Conservation (phyloP, 352 stramenopile species). For the Pythium folliculosum region DNA sequence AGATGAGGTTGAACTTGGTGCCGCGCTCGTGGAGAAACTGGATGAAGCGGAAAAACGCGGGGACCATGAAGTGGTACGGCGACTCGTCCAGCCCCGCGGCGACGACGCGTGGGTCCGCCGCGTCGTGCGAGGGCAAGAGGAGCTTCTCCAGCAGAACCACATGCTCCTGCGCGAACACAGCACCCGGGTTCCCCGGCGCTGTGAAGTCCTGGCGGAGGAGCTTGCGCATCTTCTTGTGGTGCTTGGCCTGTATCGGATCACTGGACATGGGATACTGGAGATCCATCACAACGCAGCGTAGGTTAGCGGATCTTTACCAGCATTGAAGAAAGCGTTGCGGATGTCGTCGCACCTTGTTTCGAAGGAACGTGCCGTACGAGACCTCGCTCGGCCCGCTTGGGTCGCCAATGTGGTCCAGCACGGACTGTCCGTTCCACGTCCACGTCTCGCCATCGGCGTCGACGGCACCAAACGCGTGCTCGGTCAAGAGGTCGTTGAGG, state of each 20-base stretch:
- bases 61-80: conserved; percentile 63
- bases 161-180: conserved; percentile 47
- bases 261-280: conserved; percentile 56
- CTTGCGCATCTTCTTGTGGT: conserved; percentile 69
- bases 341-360: conserved; percentile 54
- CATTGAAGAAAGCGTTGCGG: too few relatives aligned
- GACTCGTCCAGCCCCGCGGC: conserved; percentile 44
- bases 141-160: conserved; percentile 49
- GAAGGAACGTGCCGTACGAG: conserved; percentile 68
- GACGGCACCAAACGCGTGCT: conserved; percentile 47
- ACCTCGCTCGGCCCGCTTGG: conserved; percentile 21
- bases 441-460: conserved; percentile 34
- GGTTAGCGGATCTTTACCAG: too few relatives aligned
- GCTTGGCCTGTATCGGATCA: conserved; percentile 43
- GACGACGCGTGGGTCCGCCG: conserved; percentile 21
- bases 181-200: conserved; percentile 43
- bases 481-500: conserved; percentile 75
- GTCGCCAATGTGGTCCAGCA: conserved; percentile 15
- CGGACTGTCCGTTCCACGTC: conserved; percentile 47
- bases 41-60: conserved; percentile 65
- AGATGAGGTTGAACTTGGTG: conserved; percentile 72
- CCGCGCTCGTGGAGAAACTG: conserved; percentile 47
- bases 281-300: conserved; percentile 1
- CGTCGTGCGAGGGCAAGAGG: conserved; percentile 36
- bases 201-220: conserved; percentile 70